Conservation (phyloP, 2,329 filamentous ascomycete genomes). For the Chaetothyriales sp. region DNA sequence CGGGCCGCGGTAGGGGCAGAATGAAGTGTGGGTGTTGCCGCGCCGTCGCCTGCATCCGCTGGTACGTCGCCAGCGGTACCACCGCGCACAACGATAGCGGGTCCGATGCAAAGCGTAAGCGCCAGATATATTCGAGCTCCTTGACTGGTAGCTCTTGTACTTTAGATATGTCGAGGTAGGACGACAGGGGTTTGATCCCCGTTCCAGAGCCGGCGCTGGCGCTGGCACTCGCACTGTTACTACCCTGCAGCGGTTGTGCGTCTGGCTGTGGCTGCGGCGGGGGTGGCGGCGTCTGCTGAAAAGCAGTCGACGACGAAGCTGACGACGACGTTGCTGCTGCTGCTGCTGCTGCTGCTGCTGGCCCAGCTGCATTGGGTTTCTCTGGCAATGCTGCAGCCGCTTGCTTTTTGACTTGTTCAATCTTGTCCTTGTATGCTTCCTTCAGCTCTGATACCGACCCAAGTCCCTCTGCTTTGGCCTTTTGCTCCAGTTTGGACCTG, state of each 20-base stretch:
- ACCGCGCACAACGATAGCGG: constrained; percentile 67
- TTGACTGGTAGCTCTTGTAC: constrained; percentile 54
- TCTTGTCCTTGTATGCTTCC: constrained; percentile 72
- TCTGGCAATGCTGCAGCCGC: constrained; percentile 34
- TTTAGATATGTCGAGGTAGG: constrained; percentile 68
- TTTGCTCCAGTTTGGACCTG: constrained; percentile 64
- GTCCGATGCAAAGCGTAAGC: constrained; percentile 63
- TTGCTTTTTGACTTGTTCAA: constrained; percentile 53
- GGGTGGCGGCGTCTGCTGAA: constrained; percentile 20
- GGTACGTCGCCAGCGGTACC: constrained; percentile 60
- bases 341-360: constrained; percentile 29
- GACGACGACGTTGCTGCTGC: constrained; percentile 3
- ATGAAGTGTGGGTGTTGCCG: constrained; percentile 74
- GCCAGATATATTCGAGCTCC: constrained; percentile 81
- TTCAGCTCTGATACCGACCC: constrained; percentile 47
- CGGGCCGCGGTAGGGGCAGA: constrained; percentile 53
- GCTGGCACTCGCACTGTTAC: constrained; percentile 23
- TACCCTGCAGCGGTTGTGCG: constrained; percentile 23
- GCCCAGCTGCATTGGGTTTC: constrained; percentile 21
- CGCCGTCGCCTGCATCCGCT: constrained; percentile 54
- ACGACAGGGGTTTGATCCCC: constrained; percentile 49
- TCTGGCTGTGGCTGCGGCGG: constrained; percentile 25
- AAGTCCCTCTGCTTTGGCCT: constrained; percentile 59
- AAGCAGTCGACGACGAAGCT: constrained; percentile 3
- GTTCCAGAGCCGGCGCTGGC: constrained; percentile 30